Evolutionary conservation across 495 filamentous ascomycete species (phyloP).

Genomic region (Penicillium coprophilum): DNA sequence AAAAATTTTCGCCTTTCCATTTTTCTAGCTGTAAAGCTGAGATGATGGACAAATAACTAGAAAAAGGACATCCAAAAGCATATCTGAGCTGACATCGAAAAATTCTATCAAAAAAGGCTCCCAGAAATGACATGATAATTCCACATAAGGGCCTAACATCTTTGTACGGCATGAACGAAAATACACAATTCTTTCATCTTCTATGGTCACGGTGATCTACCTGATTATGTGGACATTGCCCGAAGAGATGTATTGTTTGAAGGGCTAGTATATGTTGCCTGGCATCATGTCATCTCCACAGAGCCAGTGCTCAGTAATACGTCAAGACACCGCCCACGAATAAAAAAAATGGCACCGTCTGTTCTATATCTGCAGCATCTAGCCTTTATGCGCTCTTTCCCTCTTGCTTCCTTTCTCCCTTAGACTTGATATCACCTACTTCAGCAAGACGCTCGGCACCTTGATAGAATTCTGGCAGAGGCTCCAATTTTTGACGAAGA

Average conservation of each 20-base stretch:
- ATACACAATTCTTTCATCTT: neutral
- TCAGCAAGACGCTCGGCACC: slow-evolving; percentile 34
- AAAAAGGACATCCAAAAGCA: too few species aligned
- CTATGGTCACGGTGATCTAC: neutral
- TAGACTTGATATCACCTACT: slow-evolving; percentile 28
- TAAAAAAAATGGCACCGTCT: neutral
- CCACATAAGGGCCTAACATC: too few species aligned
- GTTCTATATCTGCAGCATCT: neutral
- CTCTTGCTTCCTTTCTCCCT: neutral
- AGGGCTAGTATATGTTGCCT: neutral
- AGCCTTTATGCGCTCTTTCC: neutral
- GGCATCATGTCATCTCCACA: neutral
- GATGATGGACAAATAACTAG: too few species aligned
- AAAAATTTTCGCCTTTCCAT: too few species aligned
- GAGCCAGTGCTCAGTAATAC: neutral
- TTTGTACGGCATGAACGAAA: neutral
- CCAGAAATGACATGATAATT: too few species aligned
- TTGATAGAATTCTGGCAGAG: slow-evolving; percentile 47
- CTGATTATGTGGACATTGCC: neutral
- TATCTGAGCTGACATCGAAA: too few species aligned
- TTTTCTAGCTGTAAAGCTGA: too few species aligned
- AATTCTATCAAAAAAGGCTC: too few species aligned
- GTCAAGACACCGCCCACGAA: neutral
- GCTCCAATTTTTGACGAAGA: slow-evolving; percentile 47
- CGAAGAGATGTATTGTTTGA: neutral